Conservation (phyloP, 1,284 basidiomycete genomes). For the Ustilago trichophora region DNA sequence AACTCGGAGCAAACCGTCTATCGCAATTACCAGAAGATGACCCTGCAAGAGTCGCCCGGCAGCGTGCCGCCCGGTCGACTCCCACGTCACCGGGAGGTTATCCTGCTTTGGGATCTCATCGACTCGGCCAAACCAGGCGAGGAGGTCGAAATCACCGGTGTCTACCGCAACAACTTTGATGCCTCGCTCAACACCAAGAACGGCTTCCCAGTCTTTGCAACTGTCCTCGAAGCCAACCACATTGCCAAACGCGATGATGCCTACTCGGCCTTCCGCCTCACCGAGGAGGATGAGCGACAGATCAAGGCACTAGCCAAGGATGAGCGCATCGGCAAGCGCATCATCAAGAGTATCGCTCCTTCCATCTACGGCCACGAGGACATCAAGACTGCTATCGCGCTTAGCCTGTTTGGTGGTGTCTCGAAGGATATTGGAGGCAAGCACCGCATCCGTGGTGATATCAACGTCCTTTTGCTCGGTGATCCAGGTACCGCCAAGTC, state of each 20-base stretch:
- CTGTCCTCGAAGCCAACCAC: constrained; percentile 91
- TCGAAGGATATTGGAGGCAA: constrained; percentile 96
- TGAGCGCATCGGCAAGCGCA: constrained; percentile 92
- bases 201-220: constrained; percentile 98
- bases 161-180: constrained; percentile 99
- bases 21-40: constrained; percentile 99
- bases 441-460: constrained; percentile 94
- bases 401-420: constrained; percentile 92
- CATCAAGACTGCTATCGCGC: constrained; percentile 95
- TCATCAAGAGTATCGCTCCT: constrained; percentile 97
- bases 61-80: constrained; percentile 96
- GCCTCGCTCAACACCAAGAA: constrained; percentile 98
- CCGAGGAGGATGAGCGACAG: constrained; percentile 93
- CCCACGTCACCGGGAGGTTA: constrained; percentile 93
- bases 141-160: constrained; percentile 90
- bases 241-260: constrained; percentile 89
- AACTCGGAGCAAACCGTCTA: constrained; percentile 99
- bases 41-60: constrained; percentile 96
- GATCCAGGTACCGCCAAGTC: constrained; percentile 99
- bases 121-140: constrained; percentile 98
- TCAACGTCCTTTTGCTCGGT: constrained; percentile 93
- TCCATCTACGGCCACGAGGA: constrained; percentile 99
- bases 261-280: constrained; percentile 93
- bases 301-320: constrained; percentile 87
- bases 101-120: constrained; percentile 96